Evolutionary conservation across 2,329 filamentous ascomycete species (phyloP).

Genomic region (Botryotinia convoluta): DNA sequence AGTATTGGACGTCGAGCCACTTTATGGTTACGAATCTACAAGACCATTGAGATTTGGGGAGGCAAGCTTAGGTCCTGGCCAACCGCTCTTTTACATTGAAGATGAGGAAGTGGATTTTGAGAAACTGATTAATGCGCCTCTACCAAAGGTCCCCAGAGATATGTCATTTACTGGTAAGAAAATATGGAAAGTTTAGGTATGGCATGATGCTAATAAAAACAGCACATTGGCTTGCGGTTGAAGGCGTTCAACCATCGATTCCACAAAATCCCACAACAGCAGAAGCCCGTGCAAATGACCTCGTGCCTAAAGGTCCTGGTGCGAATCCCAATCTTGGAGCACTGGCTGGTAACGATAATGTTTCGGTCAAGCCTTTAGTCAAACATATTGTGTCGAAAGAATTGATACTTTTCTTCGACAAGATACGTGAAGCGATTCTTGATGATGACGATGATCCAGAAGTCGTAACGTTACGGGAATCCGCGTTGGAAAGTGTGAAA

Average conservation of each 20-base stretch:
- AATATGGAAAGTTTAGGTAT: background rate
- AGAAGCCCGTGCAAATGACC: slow-evolving; percentile 79
- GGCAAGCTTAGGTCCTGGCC: slow-evolving; percentile 86
- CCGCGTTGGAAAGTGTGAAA: slow-evolving; percentile 79
- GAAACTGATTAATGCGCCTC: slow-evolving; percentile 93
- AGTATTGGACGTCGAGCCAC: slow-evolving; percentile 86
- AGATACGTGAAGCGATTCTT: slow-evolving; percentile 83
- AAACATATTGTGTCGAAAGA: slow-evolving; percentile 97
- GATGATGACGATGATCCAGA: slow-evolving; percentile 84
- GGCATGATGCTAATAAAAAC: background rate
- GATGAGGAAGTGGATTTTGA: slow-evolving; percentile 99
- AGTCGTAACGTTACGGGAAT: slow-evolving; percentile 68
- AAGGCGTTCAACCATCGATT: slow-evolving; percentile 94
- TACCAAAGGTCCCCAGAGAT: slow-evolving; percentile 92
- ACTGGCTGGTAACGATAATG: slow-evolving; percentile 77
- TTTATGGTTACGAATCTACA: slow-evolving; percentile 95
- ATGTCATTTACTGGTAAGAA: slow-evolving; percentile 80
- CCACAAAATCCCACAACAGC: slow-evolving; percentile 90
- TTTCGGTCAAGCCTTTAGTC: slow-evolving; percentile 82
- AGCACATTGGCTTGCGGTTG: slow-evolving; percentile 97
- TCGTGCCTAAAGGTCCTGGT: slow-evolving; percentile 85
- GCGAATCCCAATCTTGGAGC: slow-evolving; percentile 83
- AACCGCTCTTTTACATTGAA: slow-evolving; percentile 95
- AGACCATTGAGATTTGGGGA: slow-evolving; percentile 88
- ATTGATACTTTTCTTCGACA: slow-evolving; percentile 94